A percentile compares a stretch with the other conserved stretches of the same genome.
These are phyloP conservation scores for Flaveria sonorensis DNA, from an alignment of 129 eudicot genomes.

Conservation along the genomic window DNA sequence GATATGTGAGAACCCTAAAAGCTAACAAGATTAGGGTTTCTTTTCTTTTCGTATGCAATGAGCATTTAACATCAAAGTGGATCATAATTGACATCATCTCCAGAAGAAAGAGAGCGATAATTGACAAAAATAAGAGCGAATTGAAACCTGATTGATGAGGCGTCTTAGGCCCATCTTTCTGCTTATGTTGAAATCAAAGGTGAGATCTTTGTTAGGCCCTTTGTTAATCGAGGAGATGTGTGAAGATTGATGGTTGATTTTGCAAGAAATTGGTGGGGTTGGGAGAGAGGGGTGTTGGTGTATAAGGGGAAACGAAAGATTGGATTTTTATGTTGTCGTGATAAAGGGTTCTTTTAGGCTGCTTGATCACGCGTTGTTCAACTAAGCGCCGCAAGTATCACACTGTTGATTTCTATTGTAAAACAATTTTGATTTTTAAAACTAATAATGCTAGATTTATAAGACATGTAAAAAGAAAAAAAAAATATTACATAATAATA, in stretches of 20 bases:
- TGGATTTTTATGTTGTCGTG: slow-evolving; percentile 23
- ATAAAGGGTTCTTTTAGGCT: slow-evolving; percentile 10
- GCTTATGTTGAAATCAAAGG: slow-evolving; percentile 21
- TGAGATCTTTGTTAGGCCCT: slow-evolving; percentile 26
- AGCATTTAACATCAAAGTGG: neutral
- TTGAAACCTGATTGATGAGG: slow-evolving; percentile 37
- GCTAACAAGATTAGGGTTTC: slow-evolving; percentile 26
- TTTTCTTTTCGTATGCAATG: slow-evolving; percentile 5
- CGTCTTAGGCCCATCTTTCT: slow-evolving; percentile 37
- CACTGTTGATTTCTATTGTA: neutral
- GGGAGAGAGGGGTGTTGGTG: neutral
- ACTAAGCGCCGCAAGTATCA: slow-evolving; percentile 1
- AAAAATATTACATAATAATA: no score
- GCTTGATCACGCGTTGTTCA: slow-evolving; percentile 12
- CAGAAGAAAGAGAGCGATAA: neutral
- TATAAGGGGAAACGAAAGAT: neutral
- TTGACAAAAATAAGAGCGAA: slow-evolving; percentile 3
- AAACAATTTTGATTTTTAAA: no score
- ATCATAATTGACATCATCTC: slow-evolving; percentile 14
- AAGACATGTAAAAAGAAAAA: no score
- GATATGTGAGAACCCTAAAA: slow-evolving; percentile 6
- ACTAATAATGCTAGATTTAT: no score
- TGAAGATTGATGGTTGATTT: slow-evolving; percentile 25
- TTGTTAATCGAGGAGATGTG: slow-evolving; percentile 19
- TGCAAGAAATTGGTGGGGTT: slow-evolving; percentile 12